phyloP scores from a whole-genome alignment of 1,139 yeast species.

The Kodamaea ohmeri region DNA sequence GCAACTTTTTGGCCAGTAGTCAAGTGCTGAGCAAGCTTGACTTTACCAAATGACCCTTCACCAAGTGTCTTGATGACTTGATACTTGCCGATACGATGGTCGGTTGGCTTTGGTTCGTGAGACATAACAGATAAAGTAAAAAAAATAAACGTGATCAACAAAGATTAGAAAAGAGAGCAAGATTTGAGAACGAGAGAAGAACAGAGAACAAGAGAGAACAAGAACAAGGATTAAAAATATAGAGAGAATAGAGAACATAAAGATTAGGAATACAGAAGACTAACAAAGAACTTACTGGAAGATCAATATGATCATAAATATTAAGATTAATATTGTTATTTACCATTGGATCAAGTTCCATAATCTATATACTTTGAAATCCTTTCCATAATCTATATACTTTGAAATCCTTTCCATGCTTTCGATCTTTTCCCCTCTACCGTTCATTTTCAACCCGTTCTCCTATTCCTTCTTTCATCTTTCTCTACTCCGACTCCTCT shows the following conservation, averaged over 20 bases:
- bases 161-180: neutral
- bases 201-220: neutral
- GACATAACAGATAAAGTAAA: neutral
- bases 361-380: no score
- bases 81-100: slow-evolving; percentile 77
- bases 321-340: no score
- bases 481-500: slow-evolving; percentile 9
- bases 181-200: neutral
- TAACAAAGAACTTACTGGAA: no score
- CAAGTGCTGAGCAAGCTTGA: slow-evolving; percentile 89
- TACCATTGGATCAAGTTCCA: no score
- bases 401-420: neutral
- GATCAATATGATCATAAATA: no score
- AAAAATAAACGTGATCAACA: neutral
- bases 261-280: neutral
- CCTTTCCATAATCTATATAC: neutral
- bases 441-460: neutral
- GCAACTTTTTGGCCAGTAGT: slow-evolving; percentile 95
- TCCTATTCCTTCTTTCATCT: slow-evolving; percentile 1
- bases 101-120: slow-evolving; percentile 34
- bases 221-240: neutral
- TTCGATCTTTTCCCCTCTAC: neutral
- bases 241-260: neutral
- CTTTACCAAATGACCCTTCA: slow-evolving; percentile 97
- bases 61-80: slow-evolving; percentile 93